Base-by-base conservation (phyloP, 129 eudicot genomes). In the Glebionis coronaria region DNA sequence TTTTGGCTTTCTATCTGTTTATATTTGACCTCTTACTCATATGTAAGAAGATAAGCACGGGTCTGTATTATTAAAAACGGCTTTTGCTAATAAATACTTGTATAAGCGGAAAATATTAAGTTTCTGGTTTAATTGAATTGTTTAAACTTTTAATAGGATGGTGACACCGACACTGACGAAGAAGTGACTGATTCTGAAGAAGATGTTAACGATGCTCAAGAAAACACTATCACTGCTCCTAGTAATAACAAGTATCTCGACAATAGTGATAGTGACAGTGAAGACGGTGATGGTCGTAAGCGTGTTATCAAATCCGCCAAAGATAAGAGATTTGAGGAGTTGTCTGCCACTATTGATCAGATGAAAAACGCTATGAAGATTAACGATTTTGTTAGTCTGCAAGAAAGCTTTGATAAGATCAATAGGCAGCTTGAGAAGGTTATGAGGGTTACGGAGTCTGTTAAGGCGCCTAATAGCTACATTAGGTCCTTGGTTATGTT, bases 351-450 rank as follows among this genome's bases (percentile, higher is more conserved):
- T 19, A 79, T 84, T 73, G 97, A 90, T 61, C 95, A 84, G 85
- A 76, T 90, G 85, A 86, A 87, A 73, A 90, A 90, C 69, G 95
- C 89, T 0, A 90, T 90, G 85, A 90, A 90, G 79, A 90, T 90
- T 35, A 87, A 90, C 65, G 91, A 90, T 61, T 90, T 95, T 91
- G 87, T 87, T 54, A 87, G 87, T 63, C 57, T 90, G 19, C 95
- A 90, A 55, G 95, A 90, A 61, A 81, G 88, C 74, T 90, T 74
- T 70, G 95, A 90, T 61, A 90, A 90, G 82, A 80, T 87, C 18
- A 82, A 84, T 51, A 80, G 86, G 82, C 95, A 90, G 58, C 80
- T 90, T 49, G 95, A 85, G 69, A 90, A 90, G 79, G 89, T 84
- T 35, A 82, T 84, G 87, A 65, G 85, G 76, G 87, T 84, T 16